Evolutionary conservation across 2,329 filamentous ascomycete genomes (phyloP).

Genomic region (Cladobotryum protrusum): DNA sequence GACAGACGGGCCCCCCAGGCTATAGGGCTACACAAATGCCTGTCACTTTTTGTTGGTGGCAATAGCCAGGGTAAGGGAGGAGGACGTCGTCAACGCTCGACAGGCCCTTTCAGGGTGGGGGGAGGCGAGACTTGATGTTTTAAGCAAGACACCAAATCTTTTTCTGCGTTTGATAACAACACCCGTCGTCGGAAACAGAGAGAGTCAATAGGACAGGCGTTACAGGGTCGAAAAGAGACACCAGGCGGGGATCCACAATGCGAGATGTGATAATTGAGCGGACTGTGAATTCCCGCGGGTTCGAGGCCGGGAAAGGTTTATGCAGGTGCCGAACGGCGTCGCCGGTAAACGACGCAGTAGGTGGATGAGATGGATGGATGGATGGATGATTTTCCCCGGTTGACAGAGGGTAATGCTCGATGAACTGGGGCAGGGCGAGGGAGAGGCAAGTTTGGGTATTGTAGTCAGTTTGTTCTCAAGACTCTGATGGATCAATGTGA

Average conservation of each 20-base stretch:
- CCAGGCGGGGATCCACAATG: conserved; percentile 5
- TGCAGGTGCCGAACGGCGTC: conserved; percentile 9
- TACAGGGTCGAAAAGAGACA: neutral
- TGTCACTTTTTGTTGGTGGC: conserved; percentile 4
- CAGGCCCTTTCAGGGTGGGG: conserved; percentile 4
- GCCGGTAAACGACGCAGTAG: conserved; percentile 4
- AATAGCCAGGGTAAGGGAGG: conserved; percentile 4
- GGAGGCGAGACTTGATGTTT: conserved; percentile 6
- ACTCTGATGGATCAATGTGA: no score
- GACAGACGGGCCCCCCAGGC: neutral
- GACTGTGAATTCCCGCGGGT: conserved; percentile 3
- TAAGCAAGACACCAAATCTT: neutral
- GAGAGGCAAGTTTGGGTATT: no score
- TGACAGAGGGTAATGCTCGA: no score
- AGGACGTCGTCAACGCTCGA: conserved; percentile 1
- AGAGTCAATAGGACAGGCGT: neutral
- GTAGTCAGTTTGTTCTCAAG: no score
- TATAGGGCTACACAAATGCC: conserved; percentile 11
- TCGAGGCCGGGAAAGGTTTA: conserved; percentile 4
- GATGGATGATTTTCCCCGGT: no score
- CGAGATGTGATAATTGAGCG: neutral
- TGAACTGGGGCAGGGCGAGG: no score
- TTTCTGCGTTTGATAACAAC: neutral
- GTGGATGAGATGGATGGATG: conserved; percentile 1
- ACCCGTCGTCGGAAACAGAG: neutral